Evolutionary conservation across 2,329 filamentous ascomycete species (phyloP), one percentile per base, ranked within the genome.

Genomic region (Talaromyces sp.): DNA sequence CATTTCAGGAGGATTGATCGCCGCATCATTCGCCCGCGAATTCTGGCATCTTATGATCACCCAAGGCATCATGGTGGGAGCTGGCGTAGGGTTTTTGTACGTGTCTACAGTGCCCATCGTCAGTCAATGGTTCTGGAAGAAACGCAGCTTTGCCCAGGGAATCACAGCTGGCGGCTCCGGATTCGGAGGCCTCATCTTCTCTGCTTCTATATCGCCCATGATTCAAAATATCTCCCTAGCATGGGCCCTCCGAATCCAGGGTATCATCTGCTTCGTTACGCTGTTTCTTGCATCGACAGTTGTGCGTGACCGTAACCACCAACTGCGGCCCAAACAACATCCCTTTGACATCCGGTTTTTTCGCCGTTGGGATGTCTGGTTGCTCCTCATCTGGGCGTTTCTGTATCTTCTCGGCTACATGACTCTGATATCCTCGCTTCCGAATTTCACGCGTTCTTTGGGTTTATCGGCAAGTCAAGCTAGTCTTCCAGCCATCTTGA

Each of bases 391-490:
- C 11, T 54, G 48, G 48, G 25, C 25, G 2, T 54, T 54, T 33
- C 18, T 54, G 31, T 54, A 54, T 35, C 48, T 54, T 54, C 48
- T 54, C 11, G 48, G 48, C 8, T 54, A 54, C 48, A 54, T 54
- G 48, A 54, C 48, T 6, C 16, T 54, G 48, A 12, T 54, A 1
- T 54, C 48, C 5, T 54, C 48, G 48, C 48, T 54, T 54, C 48
- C 48, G 11, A 16, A 54, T 16, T 54, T 54, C 5, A 35, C 25
- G 9, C 48, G 48, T 35, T 54, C 48, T 2, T 35, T 35, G 16
- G 48, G 48, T 21, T 11, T 54, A 21, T 54, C 48, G 18, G 5
- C 25, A 11, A 33, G 7, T 35, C 16, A 54, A 14, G 48, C 48
- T 21, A 54, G 48, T 54, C 25, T 54, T 11, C 31, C 48, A 18